Percentiles rank a stretch among this genome's conserved stretches.
phyloP scores from a whole-genome alignment of 169 alveolate genomes.

The Cryptosporidium xiaoi region DNA sequence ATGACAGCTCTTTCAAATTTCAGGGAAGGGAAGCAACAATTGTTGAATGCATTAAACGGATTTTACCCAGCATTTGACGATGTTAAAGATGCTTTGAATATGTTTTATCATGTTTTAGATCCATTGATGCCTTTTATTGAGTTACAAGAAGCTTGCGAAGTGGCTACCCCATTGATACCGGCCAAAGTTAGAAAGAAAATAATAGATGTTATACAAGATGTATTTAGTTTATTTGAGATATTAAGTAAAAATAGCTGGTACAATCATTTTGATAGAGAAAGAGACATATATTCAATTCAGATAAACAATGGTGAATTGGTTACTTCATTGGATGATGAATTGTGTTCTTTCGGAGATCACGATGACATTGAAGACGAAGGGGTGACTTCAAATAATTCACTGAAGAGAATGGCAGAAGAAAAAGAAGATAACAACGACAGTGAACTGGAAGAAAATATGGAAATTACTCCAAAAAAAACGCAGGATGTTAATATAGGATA shows the following conservation, averaged over 20 bases:
- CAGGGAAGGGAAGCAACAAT: conserved; percentile 58
- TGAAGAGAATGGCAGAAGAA: not conserved
- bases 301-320: not conserved
- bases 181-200: conserved; percentile 8
- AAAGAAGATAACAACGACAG: too few species aligned
- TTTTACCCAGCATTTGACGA: conserved; percentile 42
- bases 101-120: conserved; percentile 62
- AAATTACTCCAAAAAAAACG: too few species aligned
- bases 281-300: not conserved
- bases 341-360: not conserved
- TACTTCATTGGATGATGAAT: not conserved
- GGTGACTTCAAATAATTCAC: not conserved
- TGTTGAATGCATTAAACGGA: conserved; percentile 41
- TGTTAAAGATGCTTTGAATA: conserved; percentile 14
- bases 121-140: conserved; percentile 62
- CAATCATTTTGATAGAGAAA: conserved; percentile 19
- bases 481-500: too few species aligned
- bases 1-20: conserved; percentile 49
- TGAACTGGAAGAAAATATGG: too few species aligned
- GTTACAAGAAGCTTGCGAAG: conserved; percentile 63
- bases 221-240: conserved; percentile 14
- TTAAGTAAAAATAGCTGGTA: conserved; percentile 40
- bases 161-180: conserved; percentile 41
- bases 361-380: conserved; percentile 29
- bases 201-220: conserved; percentile 25